Percentiles rank a stretch among this genome's conserved stretches.
Conservation (phyloP, 148 eudicot genomes). For the Rhododendron williamsianum region DNA sequence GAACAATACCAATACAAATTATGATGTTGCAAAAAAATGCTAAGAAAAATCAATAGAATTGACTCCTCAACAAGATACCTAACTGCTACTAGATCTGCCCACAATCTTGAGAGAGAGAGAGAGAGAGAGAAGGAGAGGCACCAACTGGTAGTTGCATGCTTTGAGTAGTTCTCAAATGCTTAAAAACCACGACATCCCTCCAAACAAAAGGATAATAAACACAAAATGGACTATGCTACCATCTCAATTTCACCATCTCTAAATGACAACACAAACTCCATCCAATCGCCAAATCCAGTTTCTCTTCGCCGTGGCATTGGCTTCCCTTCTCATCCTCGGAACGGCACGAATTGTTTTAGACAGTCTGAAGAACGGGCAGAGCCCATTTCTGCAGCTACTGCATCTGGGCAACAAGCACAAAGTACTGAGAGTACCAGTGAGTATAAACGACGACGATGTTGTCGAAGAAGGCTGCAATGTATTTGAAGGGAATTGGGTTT, state of each 20-base stretch:
- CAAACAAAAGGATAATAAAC: slow-evolving; percentile 11
- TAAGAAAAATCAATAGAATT: neutral
- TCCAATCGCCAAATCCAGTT: slow-evolving; percentile 37
- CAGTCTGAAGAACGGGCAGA: slow-evolving; percentile 36
- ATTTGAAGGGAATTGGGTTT: slow-evolving; percentile 74
- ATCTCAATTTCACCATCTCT: slow-evolving; percentile 3
- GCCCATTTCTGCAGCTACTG: slow-evolving; percentile 28
- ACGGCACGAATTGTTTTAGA: slow-evolving; percentile 51
- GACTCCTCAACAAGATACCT: slow-evolving; percentile 11
- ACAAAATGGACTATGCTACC: neutral
- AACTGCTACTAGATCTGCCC: neutral
- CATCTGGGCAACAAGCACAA: slow-evolving; percentile 11
- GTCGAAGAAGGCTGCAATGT: slow-evolving; percentile 68
- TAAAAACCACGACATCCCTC: slow-evolving; percentile 29
- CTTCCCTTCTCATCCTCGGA: slow-evolving; percentile 58
- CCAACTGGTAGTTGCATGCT: slow-evolving; percentile 68
- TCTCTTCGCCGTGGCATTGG: slow-evolving; percentile 58
- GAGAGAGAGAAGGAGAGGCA: slow-evolving; percentile 9
- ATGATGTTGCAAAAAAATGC: neutral
- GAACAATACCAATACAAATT: neutral
- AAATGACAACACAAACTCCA: slow-evolving; percentile 41
- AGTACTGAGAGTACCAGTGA: slow-evolving; percentile 23
- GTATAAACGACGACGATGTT: slow-evolving; percentile 36
- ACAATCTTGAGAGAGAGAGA: neutral
- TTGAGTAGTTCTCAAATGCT: slow-evolving; percentile 25